These are phyloP conservation scores for Heterobasidion irregulare DNA, from an alignment of 1,284 basidiomycete genomes.

Conservation along the genomic window DNA sequence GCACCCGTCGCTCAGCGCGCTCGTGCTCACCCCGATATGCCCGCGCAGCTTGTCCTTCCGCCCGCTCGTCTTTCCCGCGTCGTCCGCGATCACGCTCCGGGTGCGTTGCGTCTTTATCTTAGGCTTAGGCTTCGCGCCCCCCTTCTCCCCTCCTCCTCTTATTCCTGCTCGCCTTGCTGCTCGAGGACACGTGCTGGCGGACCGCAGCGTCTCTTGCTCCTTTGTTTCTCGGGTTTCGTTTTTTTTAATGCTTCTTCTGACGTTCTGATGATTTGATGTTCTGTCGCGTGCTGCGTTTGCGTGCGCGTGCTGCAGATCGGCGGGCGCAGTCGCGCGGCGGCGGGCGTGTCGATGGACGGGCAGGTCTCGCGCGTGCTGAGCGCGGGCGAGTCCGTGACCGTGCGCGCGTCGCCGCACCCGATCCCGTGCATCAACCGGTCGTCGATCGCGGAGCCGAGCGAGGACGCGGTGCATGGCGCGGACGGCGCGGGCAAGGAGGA, in stretches of 20 bases:
- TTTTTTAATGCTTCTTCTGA: no score
- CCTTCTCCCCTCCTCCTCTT: no score
- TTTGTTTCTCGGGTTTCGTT: no score
- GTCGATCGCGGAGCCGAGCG: constrained; percentile 48
- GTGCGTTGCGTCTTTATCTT: constrained; percentile 34
- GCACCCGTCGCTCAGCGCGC: constrained; percentile 84
- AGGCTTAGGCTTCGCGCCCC: no score
- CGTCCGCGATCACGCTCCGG: constrained; percentile 75
- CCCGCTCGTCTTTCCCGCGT: constrained; percentile 83
- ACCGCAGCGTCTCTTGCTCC: no score
- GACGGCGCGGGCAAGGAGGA: constrained; percentile 69
- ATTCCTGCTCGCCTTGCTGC: background rate
- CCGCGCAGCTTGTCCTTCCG: constrained; percentile 91
- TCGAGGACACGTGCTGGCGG: no score
- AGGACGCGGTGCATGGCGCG: constrained; percentile 21
- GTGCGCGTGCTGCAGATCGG: constrained; percentile 53
- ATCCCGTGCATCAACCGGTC: constrained; percentile 90
- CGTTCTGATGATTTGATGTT: no score
- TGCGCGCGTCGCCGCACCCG: constrained; percentile 81
- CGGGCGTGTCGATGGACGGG: constrained; percentile 91
- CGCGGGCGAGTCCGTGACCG: constrained; percentile 79
- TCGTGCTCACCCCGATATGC: constrained; percentile 92
- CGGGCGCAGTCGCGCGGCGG: constrained; percentile 75
- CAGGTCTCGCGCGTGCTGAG: constrained; percentile 73
- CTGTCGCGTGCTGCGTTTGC: background rate